Base-by-base conservation (phyloP, 176 grass and related monocot genomes). In the Hordeum marinum region DNA sequence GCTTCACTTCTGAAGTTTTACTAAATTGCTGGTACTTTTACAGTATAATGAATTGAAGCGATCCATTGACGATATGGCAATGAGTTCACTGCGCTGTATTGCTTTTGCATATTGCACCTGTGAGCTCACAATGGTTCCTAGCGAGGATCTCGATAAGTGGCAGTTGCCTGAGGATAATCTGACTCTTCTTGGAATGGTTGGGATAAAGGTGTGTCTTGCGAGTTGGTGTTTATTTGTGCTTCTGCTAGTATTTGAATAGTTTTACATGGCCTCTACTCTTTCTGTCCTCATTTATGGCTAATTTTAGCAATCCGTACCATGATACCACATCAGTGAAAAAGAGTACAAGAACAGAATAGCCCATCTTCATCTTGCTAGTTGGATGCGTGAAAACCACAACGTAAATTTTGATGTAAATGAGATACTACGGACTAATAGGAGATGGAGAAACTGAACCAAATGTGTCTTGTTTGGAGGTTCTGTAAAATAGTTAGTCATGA, bases 41-140 rank as follows among this genome's bases (percentile, higher is more conserved):
- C 82, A 93, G 91, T 14, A 88, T 46, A 82, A 85, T 68, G 88
- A 88, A 86, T 76, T 80, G 55, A 85, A 86, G 73, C 83, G 81
- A 80, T 87, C 83, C 21, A 90, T 93, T 29, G 88, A 88, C 29
- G 54, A 75, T 40, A 94, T 94, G 91, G 85, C 91, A 13, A 82
- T 12, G 31, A 15, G 18, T 83, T 88, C 88, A 79, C 82, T 94
- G 57, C 86, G 88, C 59, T 94, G 91, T 88, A 68, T 94, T 76
- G 85, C 91, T 62, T 88, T 94, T 86, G 91, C 88, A 59, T 94
- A 94, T 72, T 75, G 73, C 50, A 39, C 80, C 24, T 85, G 67
- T 29, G 72, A 90, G 78, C 35, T 63, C 6, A 60, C 61, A 66
- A 66, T 84, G 52, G 74, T 94, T 75, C 91, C 88, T 71, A 68